Percentiles rank a stretch among this genome's conserved stretches.
Conservation (phyloP, 1,139 yeast species). For the Kodamaea ohmeri region DNA sequence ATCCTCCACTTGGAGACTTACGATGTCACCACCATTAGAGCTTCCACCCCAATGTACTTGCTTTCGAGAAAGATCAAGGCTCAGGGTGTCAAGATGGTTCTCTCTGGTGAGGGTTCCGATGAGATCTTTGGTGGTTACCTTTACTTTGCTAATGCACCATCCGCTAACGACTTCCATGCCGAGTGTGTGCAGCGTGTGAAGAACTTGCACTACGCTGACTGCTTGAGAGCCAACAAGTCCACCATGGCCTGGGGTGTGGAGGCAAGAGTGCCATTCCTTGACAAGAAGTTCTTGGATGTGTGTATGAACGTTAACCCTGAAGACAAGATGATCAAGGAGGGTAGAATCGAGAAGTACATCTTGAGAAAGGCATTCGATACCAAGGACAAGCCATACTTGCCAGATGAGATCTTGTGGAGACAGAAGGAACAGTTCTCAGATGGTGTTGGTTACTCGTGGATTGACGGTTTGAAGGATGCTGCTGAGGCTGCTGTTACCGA, state of each 20-base stretch:
- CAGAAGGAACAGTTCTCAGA: slow-evolving; percentile 99
- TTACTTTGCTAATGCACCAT: slow-evolving; percentile 96
- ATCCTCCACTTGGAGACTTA: slow-evolving; percentile 94
- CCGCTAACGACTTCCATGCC: slow-evolving; percentile 85
- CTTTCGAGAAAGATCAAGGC: slow-evolving; percentile 96
- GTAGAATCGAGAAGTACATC: slow-evolving; percentile 87
- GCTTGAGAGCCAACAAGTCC: slow-evolving; percentile 97
- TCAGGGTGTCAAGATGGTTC: slow-evolving; percentile 98
- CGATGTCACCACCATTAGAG: slow-evolving; percentile 98
- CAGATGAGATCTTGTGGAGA: slow-evolving; percentile 96
- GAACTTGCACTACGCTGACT: slow-evolving; percentile 95
- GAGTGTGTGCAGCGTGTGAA: slow-evolving; percentile 95
- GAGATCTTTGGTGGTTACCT: slow-evolving; percentile 98
- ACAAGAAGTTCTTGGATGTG: slow-evolving; percentile 84
- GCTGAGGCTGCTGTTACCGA: slow-evolving; percentile 86
- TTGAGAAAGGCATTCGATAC: slow-evolving; percentile 97
- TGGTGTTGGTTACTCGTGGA: slow-evolving; percentile 99
- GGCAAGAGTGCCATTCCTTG: slow-evolving; percentile 99
- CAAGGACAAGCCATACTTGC: slow-evolving; percentile 80
- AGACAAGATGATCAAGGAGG: slow-evolving; percentile 81
- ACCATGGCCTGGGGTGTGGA: slow-evolving; percentile 99
- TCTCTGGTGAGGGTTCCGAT: slow-evolving; percentile 98
- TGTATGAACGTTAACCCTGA: slow-evolving; percentile 94
- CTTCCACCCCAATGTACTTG: slow-evolving; percentile 98
- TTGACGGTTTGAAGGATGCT: slow-evolving; percentile 92